Evolutionary conservation across 805 yeast genomes (phyloP).

Genomic region (Cyberlindnera misumaiensis): DNA sequence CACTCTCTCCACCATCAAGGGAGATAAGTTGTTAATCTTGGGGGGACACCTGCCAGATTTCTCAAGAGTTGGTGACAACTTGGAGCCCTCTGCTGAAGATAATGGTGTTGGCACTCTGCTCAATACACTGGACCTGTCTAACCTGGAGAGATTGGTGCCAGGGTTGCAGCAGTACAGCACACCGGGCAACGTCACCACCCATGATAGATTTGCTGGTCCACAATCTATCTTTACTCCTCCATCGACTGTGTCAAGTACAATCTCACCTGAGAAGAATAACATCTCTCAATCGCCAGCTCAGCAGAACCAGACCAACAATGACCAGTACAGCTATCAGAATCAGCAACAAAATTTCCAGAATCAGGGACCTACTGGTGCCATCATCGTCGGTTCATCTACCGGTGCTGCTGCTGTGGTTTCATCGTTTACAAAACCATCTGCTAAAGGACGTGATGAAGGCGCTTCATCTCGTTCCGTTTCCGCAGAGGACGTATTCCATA

Average conservation of each 20-base stretch:
- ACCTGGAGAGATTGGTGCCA: constrained; percentile 29
- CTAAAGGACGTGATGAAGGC: neutral
- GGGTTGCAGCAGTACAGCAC: constrained; percentile 30
- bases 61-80: constrained; percentile 41
- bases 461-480: constrained; percentile 7
- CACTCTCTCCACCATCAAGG: constrained; percentile 63
- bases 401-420: neutral
- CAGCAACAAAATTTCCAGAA: neutral
- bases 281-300: constrained; percentile 1
- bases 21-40: constrained; percentile 70
- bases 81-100: constrained; percentile 45
- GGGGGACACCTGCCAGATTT: constrained; percentile 86
- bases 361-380: constrained; percentile 1
- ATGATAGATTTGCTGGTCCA: constrained; percentile 18
- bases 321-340: neutral
- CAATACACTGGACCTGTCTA: constrained; percentile 52
- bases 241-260: neutral
- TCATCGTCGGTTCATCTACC: neutral
- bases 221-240: constrained; percentile 17
- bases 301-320: neutral
- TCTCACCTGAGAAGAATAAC: constrained; percentile 7
- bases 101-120: constrained; percentile 55
- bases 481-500: constrained; percentile 21
- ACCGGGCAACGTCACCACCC: constrained; percentile 22
- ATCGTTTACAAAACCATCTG: neutral